phyloP scores from a whole-genome alignment of 192 early-diverging fungal species.

The Mortierella alpina region DNA sequence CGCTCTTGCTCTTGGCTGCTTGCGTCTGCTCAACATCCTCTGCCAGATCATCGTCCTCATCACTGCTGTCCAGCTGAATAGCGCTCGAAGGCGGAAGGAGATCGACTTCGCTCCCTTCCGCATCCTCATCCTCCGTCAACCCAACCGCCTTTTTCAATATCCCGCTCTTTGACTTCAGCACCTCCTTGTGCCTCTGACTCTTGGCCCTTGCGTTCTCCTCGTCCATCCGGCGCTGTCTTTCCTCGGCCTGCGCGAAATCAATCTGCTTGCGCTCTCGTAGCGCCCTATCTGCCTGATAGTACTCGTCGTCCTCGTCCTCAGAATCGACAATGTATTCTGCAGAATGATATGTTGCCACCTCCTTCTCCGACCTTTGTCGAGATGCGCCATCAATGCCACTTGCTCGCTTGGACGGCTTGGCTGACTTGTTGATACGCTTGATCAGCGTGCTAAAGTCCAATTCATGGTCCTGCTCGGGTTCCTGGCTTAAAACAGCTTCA shows the following conservation, averaged over 20 bases:
- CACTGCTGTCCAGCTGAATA: not conserved
- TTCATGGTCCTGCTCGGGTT: constrained; percentile 4
- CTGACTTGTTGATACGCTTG: constrained; percentile 21
- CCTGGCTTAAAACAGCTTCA: constrained; percentile 28
- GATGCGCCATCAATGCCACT: constrained; percentile 1
- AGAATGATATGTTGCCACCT: constrained; percentile 34
- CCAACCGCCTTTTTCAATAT: not conserved
- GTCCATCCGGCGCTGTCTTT: constrained; percentile 16
- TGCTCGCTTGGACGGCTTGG: constrained; percentile 1
- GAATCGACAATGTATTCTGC: constrained; percentile 61
- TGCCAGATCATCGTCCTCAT: not conserved
- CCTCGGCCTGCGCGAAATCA: constrained; percentile 18
- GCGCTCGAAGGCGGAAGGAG: not conserved
- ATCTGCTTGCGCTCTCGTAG: constrained; percentile 6
- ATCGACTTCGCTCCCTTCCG: not conserved
- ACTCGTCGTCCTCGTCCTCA: constrained; percentile 61
- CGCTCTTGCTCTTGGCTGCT: constrained; percentile 8
- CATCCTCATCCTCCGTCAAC: constrained; percentile 5
- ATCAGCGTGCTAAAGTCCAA: constrained; percentile 26
- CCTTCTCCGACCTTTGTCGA: constrained; percentile 21
- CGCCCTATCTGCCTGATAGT: constrained; percentile 50
- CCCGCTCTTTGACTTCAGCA: not conserved
- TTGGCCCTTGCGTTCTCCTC: constrained; percentile 15
- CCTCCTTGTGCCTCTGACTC: constrained; percentile 5
- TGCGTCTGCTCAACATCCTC: not conserved